Conservation (phyloP, 164 flowering plant species). For the Vitis labrusca region DNA sequence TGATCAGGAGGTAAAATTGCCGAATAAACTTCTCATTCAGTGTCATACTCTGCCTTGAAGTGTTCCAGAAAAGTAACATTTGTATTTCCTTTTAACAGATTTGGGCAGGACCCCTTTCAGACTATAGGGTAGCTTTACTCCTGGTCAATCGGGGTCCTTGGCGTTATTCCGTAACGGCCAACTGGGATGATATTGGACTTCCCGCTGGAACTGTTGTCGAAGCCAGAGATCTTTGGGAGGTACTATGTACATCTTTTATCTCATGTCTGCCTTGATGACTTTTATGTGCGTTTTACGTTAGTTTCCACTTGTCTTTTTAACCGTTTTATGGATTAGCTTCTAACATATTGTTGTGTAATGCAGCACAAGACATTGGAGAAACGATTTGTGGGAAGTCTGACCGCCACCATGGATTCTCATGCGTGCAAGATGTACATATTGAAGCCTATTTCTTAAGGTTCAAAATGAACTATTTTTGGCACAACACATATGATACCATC, state of each 20-base stretch:
- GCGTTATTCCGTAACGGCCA: slow-evolving; percentile 46
- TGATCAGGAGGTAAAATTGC: slow-evolving; percentile 57
- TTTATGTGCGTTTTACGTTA: too few species aligned
- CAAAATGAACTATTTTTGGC: background rate
- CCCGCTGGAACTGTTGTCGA: slow-evolving; percentile 39
- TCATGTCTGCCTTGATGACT: background rate
- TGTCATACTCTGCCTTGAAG: background rate
- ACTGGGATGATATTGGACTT: slow-evolving; percentile 77
- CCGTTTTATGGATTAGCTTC: too few species aligned
- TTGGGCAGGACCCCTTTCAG: slow-evolving; percentile 83
- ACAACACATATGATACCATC: too few species aligned
- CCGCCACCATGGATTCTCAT: slow-evolving; percentile 47
- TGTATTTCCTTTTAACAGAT: slow-evolving; percentile 32
- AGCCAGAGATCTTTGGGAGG: slow-evolving; percentile 85
- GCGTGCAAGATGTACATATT: slow-evolving; percentile 52
- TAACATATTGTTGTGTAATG: slow-evolving; percentile 6
- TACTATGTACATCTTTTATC: slow-evolving; percentile 12
- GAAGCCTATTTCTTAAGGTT: slow-evolving; percentile 36
- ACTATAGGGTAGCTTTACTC: slow-evolving; percentile 56
- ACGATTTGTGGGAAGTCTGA: slow-evolving; percentile 41
- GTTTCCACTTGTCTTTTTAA: too few species aligned
- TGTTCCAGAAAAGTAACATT: background rate
- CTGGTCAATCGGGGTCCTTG: slow-evolving; percentile 49
- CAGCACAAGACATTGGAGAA: slow-evolving; percentile 66
- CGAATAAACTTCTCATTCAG: background rate